Conservation (phyloP, 257 asterid species). For the Petunia secreta region DNA sequence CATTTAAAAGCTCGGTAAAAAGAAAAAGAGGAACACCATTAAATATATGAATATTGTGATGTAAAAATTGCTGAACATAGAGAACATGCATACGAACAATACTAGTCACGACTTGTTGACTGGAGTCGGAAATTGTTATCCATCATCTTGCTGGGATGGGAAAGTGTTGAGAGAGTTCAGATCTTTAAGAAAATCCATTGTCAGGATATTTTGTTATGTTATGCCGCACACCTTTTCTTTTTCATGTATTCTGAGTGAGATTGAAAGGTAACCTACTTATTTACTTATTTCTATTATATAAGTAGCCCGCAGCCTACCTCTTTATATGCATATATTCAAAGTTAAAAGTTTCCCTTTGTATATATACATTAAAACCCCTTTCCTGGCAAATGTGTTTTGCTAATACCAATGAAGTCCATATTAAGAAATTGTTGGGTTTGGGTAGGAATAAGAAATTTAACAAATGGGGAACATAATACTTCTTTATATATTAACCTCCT, state of each 20-base stretch:
- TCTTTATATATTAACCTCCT: neutral
- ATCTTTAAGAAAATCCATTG: neutral
- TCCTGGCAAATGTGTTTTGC: slow-evolving; percentile 7
- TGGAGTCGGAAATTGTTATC: neutral
- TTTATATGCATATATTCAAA: neutral
- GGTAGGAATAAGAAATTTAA: slow-evolving; percentile 15
- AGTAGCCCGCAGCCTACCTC: neutral
- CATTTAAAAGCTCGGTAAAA: no score
- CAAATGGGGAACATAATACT: neutral
- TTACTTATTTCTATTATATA: neutral
- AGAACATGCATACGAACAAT: neutral
- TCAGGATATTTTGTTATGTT: slow-evolving; percentile 5
- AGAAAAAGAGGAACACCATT: no score
- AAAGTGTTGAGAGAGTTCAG: neutral
- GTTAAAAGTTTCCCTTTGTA: neutral
- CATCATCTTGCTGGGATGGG: neutral
- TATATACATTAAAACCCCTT: neutral
- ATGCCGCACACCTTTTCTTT: neutral
- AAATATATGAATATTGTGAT: no score
- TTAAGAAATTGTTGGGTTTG: neutral
- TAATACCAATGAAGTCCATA: slow-evolving; percentile 5
- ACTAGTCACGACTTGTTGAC: neutral
- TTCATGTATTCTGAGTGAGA: slow-evolving; percentile 7
- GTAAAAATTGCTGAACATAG: neutral
- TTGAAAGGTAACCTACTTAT: neutral